phyloP scores from a whole-genome alignment of 331 rosid genomes.

The Spiraea crenata region DNA sequence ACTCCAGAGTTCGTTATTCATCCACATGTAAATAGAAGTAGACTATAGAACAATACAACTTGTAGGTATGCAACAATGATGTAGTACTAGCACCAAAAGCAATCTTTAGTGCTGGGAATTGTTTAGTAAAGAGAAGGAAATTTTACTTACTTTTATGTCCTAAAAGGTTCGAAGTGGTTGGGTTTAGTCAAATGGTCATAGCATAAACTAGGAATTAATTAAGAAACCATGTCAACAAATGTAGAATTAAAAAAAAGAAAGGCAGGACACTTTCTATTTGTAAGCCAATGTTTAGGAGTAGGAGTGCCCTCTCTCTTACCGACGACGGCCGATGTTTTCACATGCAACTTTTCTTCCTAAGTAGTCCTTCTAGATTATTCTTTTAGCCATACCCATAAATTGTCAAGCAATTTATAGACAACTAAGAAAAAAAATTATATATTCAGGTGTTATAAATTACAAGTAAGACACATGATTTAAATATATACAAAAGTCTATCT shows the following conservation, averaged over 20 bases:
- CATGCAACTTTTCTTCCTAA: constrained; percentile 2
- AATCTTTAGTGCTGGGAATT: not conserved
- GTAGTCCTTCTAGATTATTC: not conserved
- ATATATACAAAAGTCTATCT: not conserved
- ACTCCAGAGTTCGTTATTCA: no score
- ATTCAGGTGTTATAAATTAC: no score
- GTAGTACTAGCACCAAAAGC: not conserved
- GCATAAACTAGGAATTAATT: not conserved
- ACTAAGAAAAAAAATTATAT: no score
- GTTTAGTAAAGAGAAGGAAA: constrained; percentile 4
- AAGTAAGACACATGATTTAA: not conserved
- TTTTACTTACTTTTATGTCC: not conserved
- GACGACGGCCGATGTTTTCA: constrained; percentile 11
- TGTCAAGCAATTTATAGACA: no score
- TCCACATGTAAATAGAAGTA: no score
- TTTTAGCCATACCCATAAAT: not conserved
- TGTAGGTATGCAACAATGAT: not conserved
- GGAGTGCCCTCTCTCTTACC: not conserved
- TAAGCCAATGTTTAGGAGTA: not conserved
- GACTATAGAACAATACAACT: no score
- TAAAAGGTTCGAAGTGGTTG: not conserved
- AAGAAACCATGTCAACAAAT: constrained; percentile 14
- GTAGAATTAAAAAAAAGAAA: not conserved
- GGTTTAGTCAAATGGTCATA: constrained; percentile 3
- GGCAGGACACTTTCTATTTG: not conserved